Base-by-base conservation (phyloP, 768 basidiomycete species). In the Serendipita sp. region DNA sequence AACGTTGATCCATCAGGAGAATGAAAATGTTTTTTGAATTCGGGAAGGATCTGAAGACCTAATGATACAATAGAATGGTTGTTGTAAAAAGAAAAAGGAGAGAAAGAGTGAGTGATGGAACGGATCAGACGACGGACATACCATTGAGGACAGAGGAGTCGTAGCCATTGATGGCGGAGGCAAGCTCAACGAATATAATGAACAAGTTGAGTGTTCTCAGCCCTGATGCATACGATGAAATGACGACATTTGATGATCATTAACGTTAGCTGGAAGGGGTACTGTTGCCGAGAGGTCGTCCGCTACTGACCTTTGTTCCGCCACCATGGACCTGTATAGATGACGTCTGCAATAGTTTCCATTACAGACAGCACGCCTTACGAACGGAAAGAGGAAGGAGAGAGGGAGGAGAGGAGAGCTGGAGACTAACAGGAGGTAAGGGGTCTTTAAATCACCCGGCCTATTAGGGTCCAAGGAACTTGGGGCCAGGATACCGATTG, bases 11-110 rank as follows among this genome's bases (percentile, higher is more conserved):
- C 24, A 24, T 24, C 24, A 24, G 24, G 24, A 24, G 78, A 58
- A 54, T 77, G 64, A 69, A 85, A 86, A 69, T 77, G 82, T 0
- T 75, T 66, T 69, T 82, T 78, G 84, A 85, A 88, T 41, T 79
- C 79, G 11, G 82, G 82, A 30, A 87, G 73, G 66, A 86, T 83
- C 71, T 86, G 85, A 34, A 88, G 75, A 65, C 85, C 86, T 85
- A 65, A 2, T 32, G 24, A 24, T 24, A 24, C 24, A 24, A 24
- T 3, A 24, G 32, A 24, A 24, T 24, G 24, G 24, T 24, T 24
- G 24, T 24, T 24, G 24, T 24, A 24, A 24, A 24, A 24, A 24
- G 24, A 24, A 24, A 24, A 24, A 24, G 24, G 24, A 24, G 24
- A 24, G 24, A 24, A 24, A 24, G 24, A 24, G 24, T 24, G 24